phyloP scores from a whole-genome alignment of 208 protist species.

The Acanthamoeba culbertsoni region DNA sequence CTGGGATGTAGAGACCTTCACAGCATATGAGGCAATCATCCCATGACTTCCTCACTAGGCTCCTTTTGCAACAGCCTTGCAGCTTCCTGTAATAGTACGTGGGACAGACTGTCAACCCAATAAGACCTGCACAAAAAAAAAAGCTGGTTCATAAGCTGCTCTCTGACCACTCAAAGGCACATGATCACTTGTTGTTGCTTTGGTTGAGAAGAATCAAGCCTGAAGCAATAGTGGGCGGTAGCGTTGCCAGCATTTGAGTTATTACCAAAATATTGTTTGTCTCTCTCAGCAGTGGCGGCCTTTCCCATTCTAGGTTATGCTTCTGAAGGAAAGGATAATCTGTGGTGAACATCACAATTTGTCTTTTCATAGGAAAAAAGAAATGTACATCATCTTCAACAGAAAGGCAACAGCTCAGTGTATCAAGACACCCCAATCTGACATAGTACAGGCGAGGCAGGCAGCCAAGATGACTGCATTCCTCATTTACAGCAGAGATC shows the following conservation, averaged over 20 bases:
- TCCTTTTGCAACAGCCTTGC: not conserved
- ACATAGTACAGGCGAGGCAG: not conserved
- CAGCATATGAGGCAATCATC: no score
- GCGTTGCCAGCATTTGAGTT: not conserved
- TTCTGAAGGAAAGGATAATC: not conserved
- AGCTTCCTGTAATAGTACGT: not conserved
- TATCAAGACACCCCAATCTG: not conserved
- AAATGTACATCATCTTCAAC: not conserved
- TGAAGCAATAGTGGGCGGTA: not conserved
- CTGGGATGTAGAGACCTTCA: no score
- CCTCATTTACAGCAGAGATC: no score
- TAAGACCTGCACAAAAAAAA: not conserved
- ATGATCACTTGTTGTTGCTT: not conserved
- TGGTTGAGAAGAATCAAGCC: not conserved
- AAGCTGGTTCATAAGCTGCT: not conserved
- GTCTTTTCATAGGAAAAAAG: not conserved
- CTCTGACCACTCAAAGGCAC: no score
- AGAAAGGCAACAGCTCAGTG: not conserved
- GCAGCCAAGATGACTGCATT: not conserved
- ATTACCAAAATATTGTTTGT: not conserved
- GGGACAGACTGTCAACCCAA: not conserved
- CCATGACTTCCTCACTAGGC: not conserved
- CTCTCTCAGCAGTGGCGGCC: not conserved
- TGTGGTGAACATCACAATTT: not conserved
- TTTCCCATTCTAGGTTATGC: not conserved